These are phyloP conservation scores for Groenewaldozyma auringiensis DNA, from an alignment of 1,139 yeast genomes.

Conservation along the genomic window DNA sequence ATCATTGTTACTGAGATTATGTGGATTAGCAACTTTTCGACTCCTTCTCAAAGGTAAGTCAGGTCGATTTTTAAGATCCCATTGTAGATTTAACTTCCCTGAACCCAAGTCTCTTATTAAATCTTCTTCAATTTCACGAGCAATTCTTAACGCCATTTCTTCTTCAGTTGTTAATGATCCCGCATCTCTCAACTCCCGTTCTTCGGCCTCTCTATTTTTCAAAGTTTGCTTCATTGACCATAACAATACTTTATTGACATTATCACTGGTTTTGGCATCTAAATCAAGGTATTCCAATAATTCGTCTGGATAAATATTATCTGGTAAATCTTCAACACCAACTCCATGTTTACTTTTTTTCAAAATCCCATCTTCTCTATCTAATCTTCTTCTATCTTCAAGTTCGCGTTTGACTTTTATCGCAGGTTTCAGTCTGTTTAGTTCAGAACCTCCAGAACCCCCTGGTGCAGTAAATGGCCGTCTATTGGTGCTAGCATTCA, in stretches of 20 bases:
- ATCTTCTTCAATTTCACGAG: conserved; percentile 61
- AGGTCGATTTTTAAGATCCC: conserved; percentile 35
- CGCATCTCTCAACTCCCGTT: background rate
- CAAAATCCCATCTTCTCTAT: background rate
- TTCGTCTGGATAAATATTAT: background rate
- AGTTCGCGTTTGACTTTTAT: too few species aligned
- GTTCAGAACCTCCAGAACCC: too few species aligned
- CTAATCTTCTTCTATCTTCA: background rate
- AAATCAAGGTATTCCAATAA: background rate
- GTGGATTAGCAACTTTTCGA: conserved; percentile 42
- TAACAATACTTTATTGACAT: background rate
- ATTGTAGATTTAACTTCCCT: conserved; percentile 55
- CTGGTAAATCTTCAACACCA: background rate
- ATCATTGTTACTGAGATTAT: conserved; percentile 44
- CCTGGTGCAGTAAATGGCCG: too few species aligned
- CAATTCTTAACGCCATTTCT: conserved; percentile 29
- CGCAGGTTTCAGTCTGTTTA: too few species aligned
- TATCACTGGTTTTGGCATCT: background rate
- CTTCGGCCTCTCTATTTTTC: background rate
- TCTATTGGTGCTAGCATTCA: too few species aligned
- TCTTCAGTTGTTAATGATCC: conserved; percentile 21
- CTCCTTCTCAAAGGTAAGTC: background rate
- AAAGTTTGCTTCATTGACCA: background rate
- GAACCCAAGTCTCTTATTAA: conserved; percentile 49
- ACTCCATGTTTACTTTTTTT: background rate